Evolutionary conservation across 2,329 filamentous ascomycete genomes (phyloP).

Genomic region (Penicillium freii): DNA sequence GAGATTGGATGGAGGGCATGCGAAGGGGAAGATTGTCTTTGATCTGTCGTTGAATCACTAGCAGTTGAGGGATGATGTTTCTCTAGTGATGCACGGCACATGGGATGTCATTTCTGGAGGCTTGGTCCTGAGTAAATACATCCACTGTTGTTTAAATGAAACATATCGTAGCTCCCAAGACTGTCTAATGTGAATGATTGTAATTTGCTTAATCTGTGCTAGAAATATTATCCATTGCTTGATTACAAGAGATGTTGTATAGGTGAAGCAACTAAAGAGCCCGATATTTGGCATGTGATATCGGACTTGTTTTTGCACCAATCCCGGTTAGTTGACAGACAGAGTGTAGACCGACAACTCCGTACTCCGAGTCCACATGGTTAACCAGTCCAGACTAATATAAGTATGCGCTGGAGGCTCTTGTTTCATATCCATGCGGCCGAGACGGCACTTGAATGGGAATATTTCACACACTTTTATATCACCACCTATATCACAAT

Average conservation of each 20-base stretch:
- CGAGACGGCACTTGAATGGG: too few species aligned
- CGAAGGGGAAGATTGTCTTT: constrained; percentile 46
- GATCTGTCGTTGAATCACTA: constrained; percentile 21
- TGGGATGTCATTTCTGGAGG: background rate
- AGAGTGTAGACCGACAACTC: too few species aligned
- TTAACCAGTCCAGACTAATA: too few species aligned
- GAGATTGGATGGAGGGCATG: constrained; percentile 40
- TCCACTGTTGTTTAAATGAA: background rate
- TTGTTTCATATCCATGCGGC: too few species aligned
- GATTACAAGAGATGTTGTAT: too few species aligned
- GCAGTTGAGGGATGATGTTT: background rate
- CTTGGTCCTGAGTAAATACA: background rate
- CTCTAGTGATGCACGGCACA: background rate
- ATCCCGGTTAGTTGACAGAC: too few species aligned
- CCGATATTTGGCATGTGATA: background rate
- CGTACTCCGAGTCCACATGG: too few species aligned
- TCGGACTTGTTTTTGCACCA: too few species aligned
- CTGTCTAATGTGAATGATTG: background rate
- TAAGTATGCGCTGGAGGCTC: too few species aligned
- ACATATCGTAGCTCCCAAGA: background rate
- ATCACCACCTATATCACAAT: too few species aligned
- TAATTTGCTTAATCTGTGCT: background rate
- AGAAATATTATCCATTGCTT: background rate
- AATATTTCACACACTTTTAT: too few species aligned
- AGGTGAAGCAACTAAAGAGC: background rate